Base-by-base conservation (phyloP, 2,329 filamentous ascomycete species). In the Elsinoe fawcettii region DNA sequence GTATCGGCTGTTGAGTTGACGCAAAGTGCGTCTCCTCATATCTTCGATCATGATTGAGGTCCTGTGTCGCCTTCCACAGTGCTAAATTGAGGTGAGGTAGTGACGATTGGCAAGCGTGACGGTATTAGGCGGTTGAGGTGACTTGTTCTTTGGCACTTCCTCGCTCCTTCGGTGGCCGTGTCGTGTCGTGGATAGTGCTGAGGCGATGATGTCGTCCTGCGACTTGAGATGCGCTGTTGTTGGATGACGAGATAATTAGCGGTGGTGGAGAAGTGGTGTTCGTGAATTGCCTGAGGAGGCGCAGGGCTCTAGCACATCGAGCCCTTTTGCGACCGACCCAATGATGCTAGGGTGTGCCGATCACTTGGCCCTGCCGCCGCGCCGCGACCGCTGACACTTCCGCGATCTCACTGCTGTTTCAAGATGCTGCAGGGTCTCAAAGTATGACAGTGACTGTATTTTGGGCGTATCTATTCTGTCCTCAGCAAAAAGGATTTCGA, bases 1-100 rank as follows among this genome's bases (percentile, higher is more conserved):
- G 71, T 83, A 90, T 71, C 85, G 84, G 70, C 77, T 83, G 67
- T 87, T 89, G 66, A 87, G 76, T 66, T 81, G 74, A 69, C 85
- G 80, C 54, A 56, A 32, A 36, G 32, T 27, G 27, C 54, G 54
- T 32, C 54, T 47, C 18, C 54, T 47, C 37, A 56, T 46, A 41
- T 56, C 54, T 39, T 56, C 54, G 54, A 56, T 46, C 54, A 56
- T 56, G 36, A 22, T 55, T 46, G 54, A 25, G 54, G 43, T 56
- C 16, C 30, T 43, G 43, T 56, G 9, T 39, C 41, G 43, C 54
- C 39, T 36, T 30, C 14, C 32, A 34, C 20, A 34, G 32, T 34
- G 12, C 20, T 20, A 20, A 30, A n/a, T n/a, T n/a, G n/a, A 37
- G 41, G 32, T 22, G 18, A 39, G 49, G 49, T 53, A 53, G 54